Evolutionary conservation across 2,329 filamentous ascomycete genomes (phyloP), one percentile per base, ranked within the genome.

Genomic region (Biscogniauxia mediterranea): DNA sequence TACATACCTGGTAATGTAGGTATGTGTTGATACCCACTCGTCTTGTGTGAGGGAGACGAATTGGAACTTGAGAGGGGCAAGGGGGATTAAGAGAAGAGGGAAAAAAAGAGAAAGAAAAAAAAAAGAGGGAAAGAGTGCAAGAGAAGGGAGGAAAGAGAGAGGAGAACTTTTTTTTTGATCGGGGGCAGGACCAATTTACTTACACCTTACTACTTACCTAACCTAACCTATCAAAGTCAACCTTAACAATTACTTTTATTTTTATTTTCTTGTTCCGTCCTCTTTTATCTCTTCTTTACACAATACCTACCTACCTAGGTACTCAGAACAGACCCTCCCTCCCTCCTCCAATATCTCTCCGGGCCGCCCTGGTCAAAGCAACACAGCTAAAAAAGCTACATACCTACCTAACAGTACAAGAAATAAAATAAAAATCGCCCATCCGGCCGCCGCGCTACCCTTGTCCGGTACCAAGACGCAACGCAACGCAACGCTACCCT

Each of bases 401-500:
- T 23, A 5, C 23, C 23, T 23, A 23, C 23, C 23, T 23, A 23
- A 23, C 23, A 23, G 23, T 23, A 23, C 23, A 51, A 51, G 9
- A 51, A 61, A 59, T 26, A 58, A 63, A 52, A 54, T 59, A 64
- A 62, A 65, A 60, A 61, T 17, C 32, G 32, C 8, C 32, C 7
- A 6, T 38, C 32, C 32, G 32, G 32, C 32, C 32, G 32, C 32
- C 13, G 32, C 32, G 32, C 32, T 63, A 65, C 61, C 65, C 62
- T 64, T 62, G 62, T 46, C 38, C 38, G 38, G 62, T 46, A 46
- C 38, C 38, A 46, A 69, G 70, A 70, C 70, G 68, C 69, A 70
- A 70, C 64, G 65, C 64, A 69, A 72, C 70, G 67, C 69, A 66
- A 60, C 20, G 38, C 46, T 19, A 32, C 56, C 46, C 56, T 49